phyloP scores from a whole-genome alignment of 2,329 filamentous ascomycete species.

The Penicillium sp. region DNA sequence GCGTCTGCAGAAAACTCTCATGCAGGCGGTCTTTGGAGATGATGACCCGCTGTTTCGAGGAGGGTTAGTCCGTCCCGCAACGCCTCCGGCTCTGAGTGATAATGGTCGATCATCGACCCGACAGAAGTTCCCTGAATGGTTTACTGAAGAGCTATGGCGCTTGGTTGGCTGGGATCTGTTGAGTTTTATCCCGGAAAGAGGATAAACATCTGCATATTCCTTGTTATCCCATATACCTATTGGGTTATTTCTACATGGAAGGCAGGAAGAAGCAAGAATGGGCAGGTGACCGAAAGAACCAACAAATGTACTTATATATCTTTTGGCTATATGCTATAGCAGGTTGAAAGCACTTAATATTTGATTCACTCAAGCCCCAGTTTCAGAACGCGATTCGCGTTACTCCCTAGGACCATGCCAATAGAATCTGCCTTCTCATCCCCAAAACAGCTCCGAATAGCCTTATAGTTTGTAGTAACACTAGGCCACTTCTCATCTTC shows the following conservation, averaged over 20 bases:
- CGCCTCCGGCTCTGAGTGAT: slow-evolving; percentile 19
- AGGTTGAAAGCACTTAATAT: background rate
- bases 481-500: slow-evolving; percentile 45
- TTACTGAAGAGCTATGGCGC: slow-evolving; percentile 57
- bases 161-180: slow-evolving; percentile 58
- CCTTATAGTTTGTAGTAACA: slow-evolving; percentile 49
- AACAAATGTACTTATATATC: background rate
- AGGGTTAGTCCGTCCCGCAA: slow-evolving; percentile 24
- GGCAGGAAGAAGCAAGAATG: background rate
- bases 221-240: background rate
- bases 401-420: slow-evolving; percentile 43
- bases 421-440: slow-evolving; percentile 31
- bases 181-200: background rate
- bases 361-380: slow-evolving; percentile 23
- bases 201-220: background rate
- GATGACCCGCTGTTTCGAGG: slow-evolving; percentile 33
- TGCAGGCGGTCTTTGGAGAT: slow-evolving; percentile 43
- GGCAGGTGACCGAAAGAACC: too few species aligned
- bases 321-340: background rate
- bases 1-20: slow-evolving; percentile 42
- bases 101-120: slow-evolving; percentile 21
- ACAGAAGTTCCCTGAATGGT: slow-evolving; percentile 52
- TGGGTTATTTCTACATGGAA: background rate
- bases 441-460: slow-evolving; percentile 41
- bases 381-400: slow-evolving; percentile 45